Evolutionary conservation across 2,329 filamentous ascomycete genomes (phyloP), one percentile per base, ranked within the genome.

Genomic region (Allantophomopsis cytisporea): DNA sequence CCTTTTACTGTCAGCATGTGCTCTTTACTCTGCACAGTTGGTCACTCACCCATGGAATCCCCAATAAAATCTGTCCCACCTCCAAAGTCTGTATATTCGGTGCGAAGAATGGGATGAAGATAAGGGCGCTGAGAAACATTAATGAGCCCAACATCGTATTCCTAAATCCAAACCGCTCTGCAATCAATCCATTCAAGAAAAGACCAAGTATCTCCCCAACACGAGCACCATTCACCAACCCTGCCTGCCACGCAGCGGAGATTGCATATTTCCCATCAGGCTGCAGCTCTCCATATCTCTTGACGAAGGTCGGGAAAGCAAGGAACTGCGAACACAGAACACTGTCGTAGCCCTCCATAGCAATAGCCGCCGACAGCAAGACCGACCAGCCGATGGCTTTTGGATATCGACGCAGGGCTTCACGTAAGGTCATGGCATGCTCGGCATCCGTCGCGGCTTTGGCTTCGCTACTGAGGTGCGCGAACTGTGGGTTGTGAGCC

Each of bases 41-140:
- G 68, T 68, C 4, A 68, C 61, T 35, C 65, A 28, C 65, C 65
- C 65, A 68, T 2, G 65, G 65, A 33, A 70, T 59, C 39, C 66
- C 63, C 35, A 62, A 65, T 5, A 70, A 54, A 34, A 69, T 63
- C 47, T 69, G 62, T 21, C 62, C 66, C 2, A 63, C 62, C 7
- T 66, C 54, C 17, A 69, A 50, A 11, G 61, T 52, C 43, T 62
- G 54, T 15, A 69, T 59, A 34, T 63, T 64, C 36, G 59, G 56
- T 3, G 66, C 65, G 5, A 65, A 68, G 54, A 71, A 69, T 43
- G 65, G 65, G 38, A 71, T 62, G 17, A 66, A 59, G n/a, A 65
- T 66, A 47, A 61, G 64, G 4, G 58, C 61, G 13, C 54, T 58
- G 45, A 68, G 57, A 35, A 62, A 45, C 13, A 59, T 42, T 13